Percentiles rank a stretch among this genome's conserved stretches.
Conservation (phyloP, 352 stramenopile species). For the Lagenidium sp. region DNA sequence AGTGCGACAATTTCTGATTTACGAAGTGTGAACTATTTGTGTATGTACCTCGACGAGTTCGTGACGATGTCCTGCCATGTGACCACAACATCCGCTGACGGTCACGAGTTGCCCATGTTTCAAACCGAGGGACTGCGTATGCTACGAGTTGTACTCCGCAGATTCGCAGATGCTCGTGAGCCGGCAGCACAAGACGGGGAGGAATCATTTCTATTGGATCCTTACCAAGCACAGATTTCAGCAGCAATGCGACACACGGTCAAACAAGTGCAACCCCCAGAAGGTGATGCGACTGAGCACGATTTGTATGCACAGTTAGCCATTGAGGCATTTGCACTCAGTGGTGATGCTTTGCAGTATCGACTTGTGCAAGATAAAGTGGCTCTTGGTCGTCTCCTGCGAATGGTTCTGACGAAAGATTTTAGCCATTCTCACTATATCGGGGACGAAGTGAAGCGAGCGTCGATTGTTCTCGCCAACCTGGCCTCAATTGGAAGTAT, state of each 20-base stretch:
- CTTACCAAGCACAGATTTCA: conserved; percentile 78
- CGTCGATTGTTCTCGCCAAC: conserved; percentile 34
- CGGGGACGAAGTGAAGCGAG: conserved; percentile 47
- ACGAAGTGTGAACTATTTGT: conserved; percentile 48
- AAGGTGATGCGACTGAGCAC: conserved; percentile 9
- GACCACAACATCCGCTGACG: conserved; percentile 54
- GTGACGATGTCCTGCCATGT: conserved; percentile 77
- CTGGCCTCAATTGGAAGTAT: conserved; percentile 2
- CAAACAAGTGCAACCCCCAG: conserved; percentile 27
- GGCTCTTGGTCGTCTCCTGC: conserved; percentile 51
- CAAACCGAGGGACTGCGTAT: conserved; percentile 62
- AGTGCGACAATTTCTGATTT: conserved; percentile 1
- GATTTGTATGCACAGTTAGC: conserved; percentile 62
- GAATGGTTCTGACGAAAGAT: conserved; percentile 42
- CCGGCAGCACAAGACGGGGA: conserved; percentile 38
- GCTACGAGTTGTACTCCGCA: too few species aligned
- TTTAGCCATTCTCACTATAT: conserved; percentile 49
- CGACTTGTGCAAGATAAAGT: conserved; percentile 69
- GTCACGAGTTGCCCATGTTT: conserved; percentile 69
- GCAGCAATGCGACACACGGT: conserved; percentile 69
- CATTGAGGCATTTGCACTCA: conserved; percentile 60
- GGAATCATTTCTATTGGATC: conserved; percentile 55
- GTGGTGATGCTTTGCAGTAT: conserved; percentile 32
- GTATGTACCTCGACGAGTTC: conserved; percentile 86
- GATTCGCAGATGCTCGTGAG: conserved; percentile 59